Percentiles rank a stretch among this genome's conserved stretches.
These are phyloP conservation scores for Oidiodendron maius DNA, from an alignment of 495 filamentous ascomycete genomes.

Conservation along the genomic window DNA sequence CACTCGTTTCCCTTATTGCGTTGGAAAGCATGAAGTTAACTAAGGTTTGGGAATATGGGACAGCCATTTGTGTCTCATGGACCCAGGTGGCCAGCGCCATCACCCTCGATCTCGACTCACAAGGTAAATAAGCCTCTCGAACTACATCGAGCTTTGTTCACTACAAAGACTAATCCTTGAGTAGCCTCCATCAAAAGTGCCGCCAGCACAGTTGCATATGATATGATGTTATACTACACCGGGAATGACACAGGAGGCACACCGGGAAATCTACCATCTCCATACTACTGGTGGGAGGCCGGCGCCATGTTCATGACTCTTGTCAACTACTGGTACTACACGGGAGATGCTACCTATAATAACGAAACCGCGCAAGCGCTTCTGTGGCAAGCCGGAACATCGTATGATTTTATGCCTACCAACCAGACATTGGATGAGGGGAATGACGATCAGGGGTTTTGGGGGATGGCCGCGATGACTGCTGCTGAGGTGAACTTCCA, in stretches of 20 bases:
- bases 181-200: constrained; percentile 50
- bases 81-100: constrained; percentile 8
- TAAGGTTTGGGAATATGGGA: constrained; percentile 6
- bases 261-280: constrained; percentile 66
- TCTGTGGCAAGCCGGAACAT: constrained; percentile 61
- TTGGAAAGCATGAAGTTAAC: constrained; percentile 10
- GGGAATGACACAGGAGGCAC: constrained; percentile 64
- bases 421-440: constrained; percentile 75
- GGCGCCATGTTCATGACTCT: constrained; percentile 68
- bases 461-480: constrained; percentile 72
- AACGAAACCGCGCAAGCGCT: constrained; percentile 60
- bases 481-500: constrained; percentile 75
- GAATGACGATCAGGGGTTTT: constrained; percentile 76
- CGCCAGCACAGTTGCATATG: constrained; percentile 54
- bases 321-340: constrained; percentile 78
- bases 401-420: constrained; percentile 67
- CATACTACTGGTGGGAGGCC: constrained; percentile 82
- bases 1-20: too few species aligned
- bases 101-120: constrained; percentile 12
- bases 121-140: not conserved
- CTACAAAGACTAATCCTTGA: not conserved
- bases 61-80: constrained; percentile 12
- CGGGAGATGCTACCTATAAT: constrained; percentile 70
- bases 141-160: not conserved
- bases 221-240: constrained; percentile 62